Evolutionary conservation across 352 stramenopile genomes (phyloP), one percentile per base, ranked within the genome.

Genomic region (Pythium dissotocum): DNA sequence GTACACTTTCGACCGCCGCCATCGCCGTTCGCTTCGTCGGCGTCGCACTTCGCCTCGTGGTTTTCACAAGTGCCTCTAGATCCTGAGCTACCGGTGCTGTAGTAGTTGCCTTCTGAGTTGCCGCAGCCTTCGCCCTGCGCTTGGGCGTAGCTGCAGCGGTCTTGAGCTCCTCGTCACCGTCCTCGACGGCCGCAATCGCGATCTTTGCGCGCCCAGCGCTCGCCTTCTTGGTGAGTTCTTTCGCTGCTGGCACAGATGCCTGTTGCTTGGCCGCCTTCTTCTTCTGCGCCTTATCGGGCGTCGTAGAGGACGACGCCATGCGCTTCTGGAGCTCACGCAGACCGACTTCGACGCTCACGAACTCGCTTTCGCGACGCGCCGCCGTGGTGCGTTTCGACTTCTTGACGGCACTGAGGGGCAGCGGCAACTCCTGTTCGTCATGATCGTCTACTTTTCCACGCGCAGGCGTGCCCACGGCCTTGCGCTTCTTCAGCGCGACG

Each of bases 301-400:
- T 59, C 56, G 56, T 44, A 28, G 70, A 36, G 33, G 63, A 49
- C 26, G 62, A 63, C 30, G 65, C 78, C 61, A 91, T 71, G 10
- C 85, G 85, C 58, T 82, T 81, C 60, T 82, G 79, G 30, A 93
- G 75, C 65, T 87, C 85, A 53, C 85, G 82, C 77, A 93, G 86
- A 18, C 85, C 83, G 38, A 88, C 82, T 61, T 88, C 78, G 49
- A 89, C 79, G 65, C 78, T 88, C 44, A 93, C 77, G 61, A 93
- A 93, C 76, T 93, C 85, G 67, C 83, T 91, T 32, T 69, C 67
- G 55, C 69, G 26, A 30, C 55, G 49, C 21, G 32, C n/a, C 14
- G 28, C 16, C 14, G n/a, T 3, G 4, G 49, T 24, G 49, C 67
- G 61, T 56, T 69, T 73, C 48, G 61, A 64, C 57, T 65, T 72